These are phyloP conservation scores for Fusarium cicatricum DNA, from an alignment of 2,329 filamentous ascomycete genomes.

Conservation along the genomic window DNA sequence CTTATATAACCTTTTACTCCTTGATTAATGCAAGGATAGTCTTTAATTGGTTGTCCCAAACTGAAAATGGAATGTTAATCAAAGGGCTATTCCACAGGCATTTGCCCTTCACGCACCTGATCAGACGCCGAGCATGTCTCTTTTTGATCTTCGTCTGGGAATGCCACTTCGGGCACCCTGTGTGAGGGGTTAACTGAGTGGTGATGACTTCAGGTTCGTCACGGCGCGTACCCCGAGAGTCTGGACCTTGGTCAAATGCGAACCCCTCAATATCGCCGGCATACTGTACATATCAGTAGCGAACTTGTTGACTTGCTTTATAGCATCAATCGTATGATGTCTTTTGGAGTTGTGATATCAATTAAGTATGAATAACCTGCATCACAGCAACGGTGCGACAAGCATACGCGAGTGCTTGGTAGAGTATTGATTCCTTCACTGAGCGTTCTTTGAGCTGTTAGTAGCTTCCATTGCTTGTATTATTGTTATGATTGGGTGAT, in stretches of 20 bases:
- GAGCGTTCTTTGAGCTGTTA: too few relatives aligned
- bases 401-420: too few relatives aligned
- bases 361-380: slow-evolving; percentile 1
- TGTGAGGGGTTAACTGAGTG: neutral
- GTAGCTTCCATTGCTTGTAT: too few relatives aligned
- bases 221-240: slow-evolving; percentile 2
- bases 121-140: slow-evolving; percentile 14
- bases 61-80: slow-evolving; percentile 8
- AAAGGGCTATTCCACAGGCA: neutral
- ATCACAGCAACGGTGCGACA: neutral
- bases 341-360: neutral
- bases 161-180: slow-evolving; percentile 14
- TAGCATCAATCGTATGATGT: too few relatives aligned
- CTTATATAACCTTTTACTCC: too few relatives aligned
- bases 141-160: slow-evolving; percentile 11
- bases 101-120: slow-evolving; percentile 3
- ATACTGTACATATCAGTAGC: slow-evolving; percentile 2
- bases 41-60: slow-evolving; percentile 17
- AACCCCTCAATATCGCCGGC: neutral
- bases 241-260: slow-evolving; percentile 3
- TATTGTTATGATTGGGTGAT: too few relatives aligned
- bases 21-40: slow-evolving; percentile 8
- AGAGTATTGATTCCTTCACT: too few relatives aligned
- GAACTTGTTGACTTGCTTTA: neutral
- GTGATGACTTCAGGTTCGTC: neutral